Conservation (phyloP, 768 basidiomycete genomes). For the Fomitopsis serialis region DNA sequence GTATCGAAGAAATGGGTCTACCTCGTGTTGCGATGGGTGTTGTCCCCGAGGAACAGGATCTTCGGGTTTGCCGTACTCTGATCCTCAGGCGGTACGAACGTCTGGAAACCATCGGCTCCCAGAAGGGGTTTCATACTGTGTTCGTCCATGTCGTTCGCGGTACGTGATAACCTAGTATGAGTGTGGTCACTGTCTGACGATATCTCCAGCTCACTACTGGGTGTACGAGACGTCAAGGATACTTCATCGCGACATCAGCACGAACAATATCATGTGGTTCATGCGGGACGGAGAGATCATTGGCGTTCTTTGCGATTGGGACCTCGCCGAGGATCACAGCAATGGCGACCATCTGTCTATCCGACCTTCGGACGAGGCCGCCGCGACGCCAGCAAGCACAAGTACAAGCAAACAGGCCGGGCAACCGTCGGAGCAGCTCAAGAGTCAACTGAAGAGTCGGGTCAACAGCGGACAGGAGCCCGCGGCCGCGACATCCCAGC, state of each 20-base stretch:
- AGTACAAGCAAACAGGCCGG: no score
- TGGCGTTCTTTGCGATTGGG: conserved; percentile 5
- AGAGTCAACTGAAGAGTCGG: no score
- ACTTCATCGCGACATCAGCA: conserved; percentile 7
- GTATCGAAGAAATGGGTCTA: neutral
- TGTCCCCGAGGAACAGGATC: neutral
- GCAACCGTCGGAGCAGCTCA: no score
- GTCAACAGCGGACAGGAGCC: no score
- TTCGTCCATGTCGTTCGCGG: conserved; percentile 4
- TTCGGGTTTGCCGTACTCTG: neutral
- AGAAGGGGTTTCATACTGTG: neutral
- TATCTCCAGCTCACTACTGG: neutral
- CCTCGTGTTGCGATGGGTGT: neutral
- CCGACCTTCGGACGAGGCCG: no score
- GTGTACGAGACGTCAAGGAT: neutral
- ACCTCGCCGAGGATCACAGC: neutral
- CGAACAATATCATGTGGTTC: conserved; percentile 3
- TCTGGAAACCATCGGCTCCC: neutral
- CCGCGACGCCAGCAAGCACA: no score
- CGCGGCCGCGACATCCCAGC: no score
- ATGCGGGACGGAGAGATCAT: neutral
- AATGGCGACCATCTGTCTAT: no score
- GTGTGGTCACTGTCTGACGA: neutral
- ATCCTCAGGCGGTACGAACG: neutral
- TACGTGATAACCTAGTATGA: neutral